A percentile compares a stretch with the other conserved stretches of the same genome.
These are phyloP conservation scores for Mycena latifolia DNA, from an alignment of 768 basidiomycete genomes.

Conservation along the genomic window DNA sequence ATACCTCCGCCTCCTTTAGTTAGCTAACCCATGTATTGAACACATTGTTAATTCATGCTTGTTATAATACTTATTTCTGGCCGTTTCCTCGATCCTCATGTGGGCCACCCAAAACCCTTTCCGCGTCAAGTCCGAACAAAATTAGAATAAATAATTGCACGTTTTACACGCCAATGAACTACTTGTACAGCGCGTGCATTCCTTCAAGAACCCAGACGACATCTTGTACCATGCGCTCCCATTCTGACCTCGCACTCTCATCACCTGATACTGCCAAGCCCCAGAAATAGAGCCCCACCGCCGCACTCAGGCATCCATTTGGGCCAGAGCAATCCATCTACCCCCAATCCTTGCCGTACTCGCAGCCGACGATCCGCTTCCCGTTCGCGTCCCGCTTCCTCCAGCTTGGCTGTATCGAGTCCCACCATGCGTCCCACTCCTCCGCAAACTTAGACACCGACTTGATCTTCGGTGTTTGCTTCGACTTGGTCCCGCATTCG, in stretches of 20 bases:
- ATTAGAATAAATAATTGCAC: too few species aligned
- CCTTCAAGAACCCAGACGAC: constrained; percentile 4
- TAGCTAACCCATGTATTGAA: too few species aligned
- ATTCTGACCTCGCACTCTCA: not conserved
- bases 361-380: not conserved
- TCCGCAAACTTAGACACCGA: not conserved
- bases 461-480: not conserved
- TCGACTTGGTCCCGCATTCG: not conserved
- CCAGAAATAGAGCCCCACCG: constrained; percentile 8
- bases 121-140: too few species aligned
- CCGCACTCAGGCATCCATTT: not conserved
- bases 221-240: not conserved
- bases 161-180: too few species aligned
- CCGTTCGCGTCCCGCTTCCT: not conserved
- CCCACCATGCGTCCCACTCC: not conserved
- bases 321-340: not conserved
- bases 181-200: not conserved
- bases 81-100: too few species aligned
- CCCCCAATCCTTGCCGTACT: not conserved
- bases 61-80: too few species aligned
- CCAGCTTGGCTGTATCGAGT: not conserved
- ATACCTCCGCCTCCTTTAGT: too few species aligned
- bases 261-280: not conserved
- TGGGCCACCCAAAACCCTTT: too few species aligned
- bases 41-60: too few species aligned